phyloP scores from a whole-genome alignment of 108 stramenopile genomes.

The Cyclotella atomus region DNA sequence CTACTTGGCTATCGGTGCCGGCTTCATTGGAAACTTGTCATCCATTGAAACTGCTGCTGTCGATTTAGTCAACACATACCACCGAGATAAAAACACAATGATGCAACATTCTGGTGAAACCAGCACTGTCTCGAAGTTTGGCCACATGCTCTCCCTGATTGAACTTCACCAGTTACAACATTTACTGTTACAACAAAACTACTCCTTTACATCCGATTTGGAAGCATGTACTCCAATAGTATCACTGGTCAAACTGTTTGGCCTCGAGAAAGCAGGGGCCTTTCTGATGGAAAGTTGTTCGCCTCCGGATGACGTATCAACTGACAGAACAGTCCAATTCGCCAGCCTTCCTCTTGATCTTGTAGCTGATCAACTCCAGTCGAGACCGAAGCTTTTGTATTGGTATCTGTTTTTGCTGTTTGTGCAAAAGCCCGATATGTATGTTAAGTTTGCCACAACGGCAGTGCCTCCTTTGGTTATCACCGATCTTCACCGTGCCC shows the following conservation, averaged over 20 bases:
- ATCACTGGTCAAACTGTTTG: constrained; percentile 71
- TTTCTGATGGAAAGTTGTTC: constrained; percentile 83
- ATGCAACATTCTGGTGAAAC: background rate
- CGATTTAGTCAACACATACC: constrained; percentile 35
- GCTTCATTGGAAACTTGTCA: constrained; percentile 32
- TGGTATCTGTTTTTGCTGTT: constrained; percentile 85
- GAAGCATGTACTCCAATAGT: constrained; percentile 54
- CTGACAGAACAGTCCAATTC: constrained; percentile 9
- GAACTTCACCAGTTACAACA: constrained; percentile 73
- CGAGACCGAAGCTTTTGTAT: constrained; percentile 66
- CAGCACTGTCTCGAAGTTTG: constrained; percentile 36
- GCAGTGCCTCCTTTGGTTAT: constrained; percentile 67
- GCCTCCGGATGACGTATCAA: constrained; percentile 41
- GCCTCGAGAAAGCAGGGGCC: constrained; percentile 53
- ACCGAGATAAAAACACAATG: background rate
- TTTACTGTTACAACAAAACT: constrained; percentile 57
- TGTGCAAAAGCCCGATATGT: constrained; percentile 70
- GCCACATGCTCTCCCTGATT: constrained; percentile 60
- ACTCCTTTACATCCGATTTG: constrained; percentile 20
- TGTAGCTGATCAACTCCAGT: constrained; percentile 65
- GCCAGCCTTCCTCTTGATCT: constrained; percentile 68
- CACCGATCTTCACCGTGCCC: constrained; percentile 70
- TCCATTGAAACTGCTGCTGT: constrained; percentile 48
- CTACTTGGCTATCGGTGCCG: constrained; percentile 68
- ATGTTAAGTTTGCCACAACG: constrained; percentile 83